Conservation (phyloP, 352 stramenopile genomes). For the Phytophthora pseudosyringae region DNA sequence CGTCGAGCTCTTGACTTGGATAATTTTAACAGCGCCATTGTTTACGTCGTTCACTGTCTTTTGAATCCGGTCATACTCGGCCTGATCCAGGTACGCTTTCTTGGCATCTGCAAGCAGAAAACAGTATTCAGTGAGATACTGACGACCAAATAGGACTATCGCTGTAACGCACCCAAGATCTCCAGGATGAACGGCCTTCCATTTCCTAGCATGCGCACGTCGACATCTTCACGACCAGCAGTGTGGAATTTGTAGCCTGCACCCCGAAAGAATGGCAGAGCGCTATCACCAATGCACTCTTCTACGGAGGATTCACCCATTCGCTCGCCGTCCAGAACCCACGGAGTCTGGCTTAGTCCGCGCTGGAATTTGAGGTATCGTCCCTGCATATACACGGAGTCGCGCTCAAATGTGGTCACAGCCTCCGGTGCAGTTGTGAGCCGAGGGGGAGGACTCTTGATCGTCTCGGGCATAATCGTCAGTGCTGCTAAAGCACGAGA, state of each 20-base stretch:
- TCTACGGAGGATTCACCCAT: slow-evolving; percentile 91
- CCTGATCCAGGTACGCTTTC: slow-evolving; percentile 61
- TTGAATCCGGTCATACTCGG: slow-evolving; percentile 62
- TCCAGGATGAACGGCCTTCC: slow-evolving; percentile 93
- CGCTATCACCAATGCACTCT: slow-evolving; percentile 84
- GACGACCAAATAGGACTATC: background rate
- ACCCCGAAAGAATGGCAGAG: slow-evolving; percentile 69
- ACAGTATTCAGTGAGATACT: slow-evolving; percentile 13
- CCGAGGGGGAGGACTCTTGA: slow-evolving; percentile 61
- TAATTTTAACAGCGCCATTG: slow-evolving; percentile 78
- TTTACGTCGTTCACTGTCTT: slow-evolving; percentile 75
- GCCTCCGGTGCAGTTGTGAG: slow-evolving; percentile 49
- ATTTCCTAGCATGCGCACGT: slow-evolving; percentile 97
- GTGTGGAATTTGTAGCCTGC: slow-evolving; percentile 95
- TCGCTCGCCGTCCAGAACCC: slow-evolving; percentile 87
- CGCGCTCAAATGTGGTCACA: slow-evolving; percentile 63
- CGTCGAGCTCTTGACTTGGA: slow-evolving; percentile 74
- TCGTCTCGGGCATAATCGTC: slow-evolving; percentile 49
- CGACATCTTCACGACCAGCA: slow-evolving; percentile 96
- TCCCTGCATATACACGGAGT: slow-evolving; percentile 89
- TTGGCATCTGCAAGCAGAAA: slow-evolving; percentile 65
- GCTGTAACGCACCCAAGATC: slow-evolving; percentile 53
- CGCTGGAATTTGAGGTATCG: slow-evolving; percentile 92
- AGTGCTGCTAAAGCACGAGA: slow-evolving; percentile 63
- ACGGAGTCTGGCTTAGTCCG: slow-evolving; percentile 91